These are phyloP conservation scores for Leccinellum luteum DNA, from an alignment of 768 basidiomycete genomes.

Conservation along the genomic window DNA sequence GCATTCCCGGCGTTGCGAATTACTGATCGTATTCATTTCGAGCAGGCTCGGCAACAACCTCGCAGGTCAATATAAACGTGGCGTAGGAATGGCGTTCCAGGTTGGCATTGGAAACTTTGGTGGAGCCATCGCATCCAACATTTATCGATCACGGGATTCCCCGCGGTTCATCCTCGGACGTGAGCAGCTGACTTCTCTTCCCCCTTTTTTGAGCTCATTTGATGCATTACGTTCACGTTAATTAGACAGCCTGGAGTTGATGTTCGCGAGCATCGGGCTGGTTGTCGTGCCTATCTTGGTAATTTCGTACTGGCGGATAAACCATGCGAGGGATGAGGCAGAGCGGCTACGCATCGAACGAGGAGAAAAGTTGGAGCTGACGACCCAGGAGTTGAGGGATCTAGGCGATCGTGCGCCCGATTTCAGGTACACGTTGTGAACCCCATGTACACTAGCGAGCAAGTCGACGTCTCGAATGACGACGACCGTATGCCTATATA, in stretches of 20 bases:
- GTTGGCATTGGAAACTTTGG: constrained; percentile 52
- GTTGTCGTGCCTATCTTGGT: constrained; percentile 48
- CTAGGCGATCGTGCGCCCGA: constrained; percentile 63
- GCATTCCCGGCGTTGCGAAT: not conserved
- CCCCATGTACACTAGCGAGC: not conserved
- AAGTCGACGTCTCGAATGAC: not conserved
- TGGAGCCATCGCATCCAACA: constrained; percentile 61
- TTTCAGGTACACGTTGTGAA: constrained; percentile 53
- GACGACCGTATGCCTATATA: not conserved
- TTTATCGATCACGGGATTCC: constrained; percentile 56
- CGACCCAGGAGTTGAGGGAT: constrained; percentile 24
- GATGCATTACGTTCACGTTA: not conserved
- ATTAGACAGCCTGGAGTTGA: constrained; percentile 59
- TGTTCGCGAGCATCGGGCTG: constrained; percentile 67
- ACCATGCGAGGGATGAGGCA: constrained; percentile 44
- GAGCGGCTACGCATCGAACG: constrained; percentile 9
- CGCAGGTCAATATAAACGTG: constrained; percentile 69
- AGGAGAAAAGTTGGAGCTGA: constrained; percentile 18
- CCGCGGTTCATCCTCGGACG: constrained; percentile 64
- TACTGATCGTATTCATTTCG: not conserved
- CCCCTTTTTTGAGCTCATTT: not conserved
- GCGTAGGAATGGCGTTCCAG: constrained; percentile 62
- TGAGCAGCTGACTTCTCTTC: constrained; percentile 28
- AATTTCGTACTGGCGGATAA: constrained; percentile 53
- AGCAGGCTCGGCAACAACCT: constrained; percentile 55